Evolutionary conservation across 257 asterid genomes (phyloP).

Genomic region (Solanum microdontum): DNA sequence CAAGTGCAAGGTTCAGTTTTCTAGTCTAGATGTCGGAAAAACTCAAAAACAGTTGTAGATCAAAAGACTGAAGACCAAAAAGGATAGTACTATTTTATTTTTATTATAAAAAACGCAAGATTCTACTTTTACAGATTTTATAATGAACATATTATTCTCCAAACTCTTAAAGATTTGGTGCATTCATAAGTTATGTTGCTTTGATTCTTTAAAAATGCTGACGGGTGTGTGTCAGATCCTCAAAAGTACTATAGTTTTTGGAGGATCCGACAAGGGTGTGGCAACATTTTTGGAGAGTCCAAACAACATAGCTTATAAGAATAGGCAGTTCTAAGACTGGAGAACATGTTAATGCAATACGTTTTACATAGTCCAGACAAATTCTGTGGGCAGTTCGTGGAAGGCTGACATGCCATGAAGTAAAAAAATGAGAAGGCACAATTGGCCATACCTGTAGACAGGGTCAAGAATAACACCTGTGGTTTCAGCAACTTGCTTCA

Average conservation of each 20-base stretch:
- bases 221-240: not conserved
- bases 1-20: not conserved
- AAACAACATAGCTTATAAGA: not conserved
- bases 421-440: not conserved
- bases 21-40: not conserved
- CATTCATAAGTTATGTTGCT: not conserved
- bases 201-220: too few species aligned
- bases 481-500: conserved; percentile 67
- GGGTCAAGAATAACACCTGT: conserved; percentile 95
- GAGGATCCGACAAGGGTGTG: not conserved
- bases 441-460: conserved; percentile 63
- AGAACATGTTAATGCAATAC: not conserved
- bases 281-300: not conserved
- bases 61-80: not conserved
- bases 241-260: not conserved
- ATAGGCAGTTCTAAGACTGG: not conserved
- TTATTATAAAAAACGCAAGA: not conserved
- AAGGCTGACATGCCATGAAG: not conserved
- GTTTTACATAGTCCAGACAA: not conserved
- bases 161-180: not conserved
- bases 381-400: not conserved
- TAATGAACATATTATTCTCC: not conserved
- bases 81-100: not conserved
- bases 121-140: not conserved
- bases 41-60: not conserved